Evolutionary conservation across 2,329 filamentous ascomycete species (phyloP).

Genomic region (Trichoderma asperellum): DNA sequence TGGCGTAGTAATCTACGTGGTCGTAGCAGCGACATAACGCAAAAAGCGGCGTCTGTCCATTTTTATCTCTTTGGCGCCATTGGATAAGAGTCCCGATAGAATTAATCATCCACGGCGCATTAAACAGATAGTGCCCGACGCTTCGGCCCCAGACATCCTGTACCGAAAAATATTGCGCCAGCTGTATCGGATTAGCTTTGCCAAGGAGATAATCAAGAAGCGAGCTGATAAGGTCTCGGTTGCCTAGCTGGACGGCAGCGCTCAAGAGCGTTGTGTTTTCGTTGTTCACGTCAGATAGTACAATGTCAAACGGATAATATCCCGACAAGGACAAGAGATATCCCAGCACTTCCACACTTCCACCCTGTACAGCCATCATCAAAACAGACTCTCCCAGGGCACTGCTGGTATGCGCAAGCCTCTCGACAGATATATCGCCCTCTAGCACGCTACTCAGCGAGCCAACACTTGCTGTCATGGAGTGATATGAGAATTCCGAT

Average conservation of each 20-base stretch:
- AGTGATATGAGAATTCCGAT: slow-evolving; percentile 82
- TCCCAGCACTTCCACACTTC: slow-evolving; percentile 70
- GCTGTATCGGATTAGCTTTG: slow-evolving; percentile 56
- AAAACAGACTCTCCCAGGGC: slow-evolving; percentile 78
- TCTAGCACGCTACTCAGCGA: slow-evolving; percentile 75
- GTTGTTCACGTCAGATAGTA: slow-evolving; percentile 84
- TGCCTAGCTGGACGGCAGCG: slow-evolving; percentile 84
- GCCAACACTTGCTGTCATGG: slow-evolving; percentile 75
- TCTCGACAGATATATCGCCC: slow-evolving; percentile 83
- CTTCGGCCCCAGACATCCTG: slow-evolving; percentile 88
- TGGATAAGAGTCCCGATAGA: slow-evolving; percentile 77
- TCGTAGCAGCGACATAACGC: slow-evolving; percentile 95
- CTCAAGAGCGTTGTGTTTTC: slow-evolving; percentile 88
- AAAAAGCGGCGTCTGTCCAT: slow-evolving; percentile 96
- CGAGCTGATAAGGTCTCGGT: slow-evolving; percentile 73
- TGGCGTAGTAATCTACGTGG: slow-evolving; percentile 79
- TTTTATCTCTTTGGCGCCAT: slow-evolving; percentile 91
- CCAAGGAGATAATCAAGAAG: slow-evolving; percentile 72
- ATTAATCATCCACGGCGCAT: slow-evolving; percentile 78
- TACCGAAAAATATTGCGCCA: slow-evolving; percentile 70
- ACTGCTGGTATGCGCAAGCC: slow-evolving; percentile 71
- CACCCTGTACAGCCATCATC: slow-evolving; percentile 82
- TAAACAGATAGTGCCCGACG: slow-evolving; percentile 94
- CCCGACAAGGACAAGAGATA: slow-evolving; percentile 79
- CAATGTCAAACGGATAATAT: slow-evolving; percentile 70